Percentiles rank a stretch among this genome's conserved stretches.
Conservation (phyloP, 2,329 filamentous ascomycete genomes). For the Clonostachys sp. region DNA sequence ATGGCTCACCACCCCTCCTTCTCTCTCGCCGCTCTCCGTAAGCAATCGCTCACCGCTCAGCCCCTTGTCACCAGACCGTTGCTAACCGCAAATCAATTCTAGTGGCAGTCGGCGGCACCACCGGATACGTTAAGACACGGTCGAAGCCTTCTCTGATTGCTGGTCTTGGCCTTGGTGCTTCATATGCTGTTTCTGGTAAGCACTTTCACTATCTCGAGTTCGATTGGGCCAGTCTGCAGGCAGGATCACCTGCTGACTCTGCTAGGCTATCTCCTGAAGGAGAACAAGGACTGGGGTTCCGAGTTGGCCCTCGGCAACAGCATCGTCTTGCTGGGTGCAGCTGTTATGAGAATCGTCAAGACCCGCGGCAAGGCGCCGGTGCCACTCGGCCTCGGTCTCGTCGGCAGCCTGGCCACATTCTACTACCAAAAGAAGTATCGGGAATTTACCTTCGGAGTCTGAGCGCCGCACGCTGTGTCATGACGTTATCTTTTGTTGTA, state of each 20-base stretch:
- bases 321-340: slow-evolving; percentile 26
- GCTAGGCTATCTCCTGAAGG: slow-evolving; percentile 31
- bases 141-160: neutral
- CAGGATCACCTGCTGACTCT: neutral
- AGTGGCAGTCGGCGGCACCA: neutral
- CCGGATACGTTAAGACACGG: neutral
- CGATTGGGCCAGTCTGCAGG: neutral
- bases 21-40: slow-evolving; percentile 30
- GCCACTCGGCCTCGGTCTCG: slow-evolving; percentile 23
- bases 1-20: slow-evolving; percentile 36
- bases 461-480: neutral
- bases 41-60: slow-evolving; percentile 6
- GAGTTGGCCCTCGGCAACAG: slow-evolving; percentile 34
- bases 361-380: slow-evolving; percentile 28
- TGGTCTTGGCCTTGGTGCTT: neutral
- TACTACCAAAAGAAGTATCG: slow-evolving; percentile 36
- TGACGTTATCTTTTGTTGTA: no score
- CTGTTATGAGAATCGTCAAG: slow-evolving; percentile 29
- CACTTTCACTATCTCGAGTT: no score
- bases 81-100: neutral
- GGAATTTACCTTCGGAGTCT: slow-evolving; percentile 32
- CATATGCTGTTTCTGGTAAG: neutral
- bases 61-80: neutral
- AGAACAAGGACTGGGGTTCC: slow-evolving; percentile 34
- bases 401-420: slow-evolving; percentile 26